Percentiles rank a stretch among this genome's conserved stretches.
These are phyloP conservation scores for Aspergillus pseudoglaucus DNA, from an alignment of 2,329 filamentous ascomycete species.

Conservation along the genomic window DNA sequence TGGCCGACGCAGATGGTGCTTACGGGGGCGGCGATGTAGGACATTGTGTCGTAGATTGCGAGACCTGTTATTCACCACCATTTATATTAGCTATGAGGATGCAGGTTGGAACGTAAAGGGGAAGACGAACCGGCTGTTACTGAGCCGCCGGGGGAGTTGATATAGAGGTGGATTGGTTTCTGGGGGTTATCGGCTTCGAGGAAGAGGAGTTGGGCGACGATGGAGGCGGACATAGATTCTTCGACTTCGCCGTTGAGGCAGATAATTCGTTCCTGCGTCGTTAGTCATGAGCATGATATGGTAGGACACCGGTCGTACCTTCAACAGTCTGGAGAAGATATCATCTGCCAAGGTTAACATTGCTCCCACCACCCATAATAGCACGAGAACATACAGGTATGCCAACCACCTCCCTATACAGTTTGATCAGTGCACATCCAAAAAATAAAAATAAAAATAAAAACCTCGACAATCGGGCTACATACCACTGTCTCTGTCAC, in stretches of 20 bases:
- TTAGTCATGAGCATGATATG: constrained; percentile 6
- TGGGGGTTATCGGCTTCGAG: constrained; percentile 94
- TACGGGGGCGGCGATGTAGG: constrained; percentile 87
- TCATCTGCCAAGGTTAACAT: constrained; percentile 51
- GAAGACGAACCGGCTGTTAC: constrained; percentile 66
- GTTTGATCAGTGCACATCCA: constrained; percentile 13
- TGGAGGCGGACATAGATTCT: constrained; percentile 82
- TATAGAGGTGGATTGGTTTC: constrained; percentile 95
- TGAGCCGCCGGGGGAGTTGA: constrained; percentile 90
- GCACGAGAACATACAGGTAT: constrained; percentile 57
- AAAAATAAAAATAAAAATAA: no score
- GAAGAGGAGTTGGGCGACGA: constrained; percentile 93
- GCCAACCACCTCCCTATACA: constrained; percentile 64
- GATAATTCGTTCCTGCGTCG: constrained; percentile 73
- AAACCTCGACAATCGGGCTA: constrained; percentile 24
- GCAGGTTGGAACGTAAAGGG: not conserved
- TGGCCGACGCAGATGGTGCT: constrained; percentile 93
- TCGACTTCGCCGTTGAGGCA: constrained; percentile 89
- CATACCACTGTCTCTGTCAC: constrained; percentile 51
- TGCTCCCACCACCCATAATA: not conserved
- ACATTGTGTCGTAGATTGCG: constrained; percentile 98
- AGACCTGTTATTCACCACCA: constrained; percentile 35
- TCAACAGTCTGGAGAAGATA: constrained; percentile 73
- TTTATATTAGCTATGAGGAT: not conserved
- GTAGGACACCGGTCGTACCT: constrained; percentile 48